Conservation (phyloP, 202 grass and related monocot genomes). For the Panicum virgatum region DNA sequence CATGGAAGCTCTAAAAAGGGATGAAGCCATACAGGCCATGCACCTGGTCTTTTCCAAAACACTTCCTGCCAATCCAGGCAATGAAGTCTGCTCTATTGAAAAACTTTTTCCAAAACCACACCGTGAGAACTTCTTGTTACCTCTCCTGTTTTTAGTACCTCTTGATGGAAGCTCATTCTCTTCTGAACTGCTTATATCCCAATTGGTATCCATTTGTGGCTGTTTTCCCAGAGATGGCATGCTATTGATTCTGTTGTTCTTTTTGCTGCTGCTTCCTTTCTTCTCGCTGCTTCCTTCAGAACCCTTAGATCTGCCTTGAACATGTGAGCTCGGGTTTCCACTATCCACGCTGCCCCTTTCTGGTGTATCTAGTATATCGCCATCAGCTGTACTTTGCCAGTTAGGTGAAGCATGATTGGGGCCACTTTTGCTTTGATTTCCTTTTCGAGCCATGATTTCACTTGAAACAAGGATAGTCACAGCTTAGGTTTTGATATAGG, state of each 20-base stretch:
- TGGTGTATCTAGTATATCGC: conserved; percentile 47
- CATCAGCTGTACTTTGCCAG: conserved; percentile 48
- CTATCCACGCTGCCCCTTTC: conserved; percentile 37
- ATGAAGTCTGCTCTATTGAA: conserved; percentile 21
- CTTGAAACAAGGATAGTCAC: conserved; percentile 11
- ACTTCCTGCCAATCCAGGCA: conserved; percentile 39
- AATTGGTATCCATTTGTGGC: conserved; percentile 32
- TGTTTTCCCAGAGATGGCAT: conserved; percentile 39
- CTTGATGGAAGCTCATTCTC: conserved; percentile 41
- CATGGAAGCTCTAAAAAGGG: conserved; percentile 60
- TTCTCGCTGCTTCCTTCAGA: conserved; percentile 41
- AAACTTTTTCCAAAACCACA: conserved; percentile 26
- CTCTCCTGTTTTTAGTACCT: conserved; percentile 44
- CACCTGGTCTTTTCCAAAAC: conserved; percentile 48
- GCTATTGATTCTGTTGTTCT: conserved; percentile 40
- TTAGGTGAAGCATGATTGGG: conserved; percentile 52
- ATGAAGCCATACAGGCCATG: conserved; percentile 65
- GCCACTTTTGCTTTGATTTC: conserved; percentile 75
- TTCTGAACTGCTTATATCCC: conserved; percentile 47
- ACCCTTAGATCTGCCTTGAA: conserved; percentile 43
- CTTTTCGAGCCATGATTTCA: conserved; percentile 81
- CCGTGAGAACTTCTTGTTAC: conserved; percentile 45
- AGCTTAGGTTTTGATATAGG: conserved; percentile 1
- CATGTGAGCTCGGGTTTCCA: conserved; percentile 51
- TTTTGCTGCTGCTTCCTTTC: conserved; percentile 52